These are phyloP conservation scores for Xylaria telfairii DNA, from an alignment of 495 filamentous ascomycete species.

Conservation along the genomic window DNA sequence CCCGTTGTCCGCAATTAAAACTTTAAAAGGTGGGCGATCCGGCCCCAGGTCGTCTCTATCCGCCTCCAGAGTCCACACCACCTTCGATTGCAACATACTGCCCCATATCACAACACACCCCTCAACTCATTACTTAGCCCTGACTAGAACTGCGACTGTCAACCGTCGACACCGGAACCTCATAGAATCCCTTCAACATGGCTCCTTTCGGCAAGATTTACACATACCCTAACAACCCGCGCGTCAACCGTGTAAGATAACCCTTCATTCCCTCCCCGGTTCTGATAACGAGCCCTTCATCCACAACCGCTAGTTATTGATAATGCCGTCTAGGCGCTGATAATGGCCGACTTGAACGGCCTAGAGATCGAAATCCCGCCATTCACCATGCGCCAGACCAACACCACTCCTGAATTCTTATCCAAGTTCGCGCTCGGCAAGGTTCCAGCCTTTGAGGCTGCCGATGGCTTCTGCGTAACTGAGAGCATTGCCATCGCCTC, in stretches of 20 bases:
- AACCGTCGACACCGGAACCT: not conserved
- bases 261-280: not conserved
- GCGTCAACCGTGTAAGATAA: constrained; percentile 55
- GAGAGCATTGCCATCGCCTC: constrained; percentile 63
- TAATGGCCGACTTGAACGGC: constrained; percentile 59
- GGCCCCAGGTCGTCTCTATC: not conserved
- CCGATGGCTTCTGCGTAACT: constrained; percentile 58
- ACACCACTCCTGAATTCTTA: constrained; percentile 57
- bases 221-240: constrained; percentile 52
- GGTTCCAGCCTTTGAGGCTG: constrained; percentile 61
- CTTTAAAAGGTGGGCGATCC: constrained; percentile 6
- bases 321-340: constrained; percentile 48
- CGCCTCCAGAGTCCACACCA: not conserved
- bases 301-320: not conserved
- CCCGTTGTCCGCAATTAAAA: not conserved
- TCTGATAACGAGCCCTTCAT: not conserved
- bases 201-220: constrained; percentile 62
- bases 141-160: not conserved
- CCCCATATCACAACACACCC: constrained; percentile 33
- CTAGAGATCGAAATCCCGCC: constrained; percentile 49
- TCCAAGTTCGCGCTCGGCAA: constrained; percentile 69
- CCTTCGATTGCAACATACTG: constrained; percentile 9
- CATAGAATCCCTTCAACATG: constrained; percentile 41
- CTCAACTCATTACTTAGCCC: not conserved
- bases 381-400: constrained; percentile 53